Percentiles rank a stretch among this genome's conserved stretches.
phyloP scores from a whole-genome alignment of 192 early-diverging fungal species.

The Coemansia sp. region DNA sequence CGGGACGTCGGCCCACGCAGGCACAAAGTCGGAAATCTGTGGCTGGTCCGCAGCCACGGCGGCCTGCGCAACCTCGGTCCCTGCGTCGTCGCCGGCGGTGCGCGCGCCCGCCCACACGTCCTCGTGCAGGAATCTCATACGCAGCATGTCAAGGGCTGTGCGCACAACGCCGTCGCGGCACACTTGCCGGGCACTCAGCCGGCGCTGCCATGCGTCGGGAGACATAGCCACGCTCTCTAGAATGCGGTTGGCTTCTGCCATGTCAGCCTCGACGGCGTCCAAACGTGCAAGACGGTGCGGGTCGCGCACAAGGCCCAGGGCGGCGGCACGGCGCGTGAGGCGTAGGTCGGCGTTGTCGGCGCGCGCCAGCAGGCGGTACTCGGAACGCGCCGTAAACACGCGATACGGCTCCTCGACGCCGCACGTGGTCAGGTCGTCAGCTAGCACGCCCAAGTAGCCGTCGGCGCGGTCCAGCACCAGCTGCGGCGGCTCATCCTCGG shows the following conservation, averaged over 20 bases:
- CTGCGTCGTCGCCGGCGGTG: constrained; percentile 30
- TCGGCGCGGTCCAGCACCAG: constrained; percentile 70
- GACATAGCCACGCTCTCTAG: constrained; percentile 50
- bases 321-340: constrained; percentile 64
- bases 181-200: constrained; percentile 23
- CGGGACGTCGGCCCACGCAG: constrained; percentile 53
- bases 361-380: constrained; percentile 70
- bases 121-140: constrained; percentile 43
- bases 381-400: constrained; percentile 78
- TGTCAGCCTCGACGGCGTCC: constrained; percentile 42
- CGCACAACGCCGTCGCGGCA: constrained; percentile 34
- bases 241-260: constrained; percentile 49
- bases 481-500: constrained; percentile 20
- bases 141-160: constrained; percentile 52
- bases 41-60: constrained; percentile 1
- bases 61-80: not conserved
- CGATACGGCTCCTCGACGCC: constrained; percentile 81
- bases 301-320: constrained; percentile 54
- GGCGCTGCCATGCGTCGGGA: constrained; percentile 55
- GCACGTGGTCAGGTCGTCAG: constrained; percentile 78
- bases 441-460: constrained; percentile 77
- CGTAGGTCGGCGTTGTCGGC: constrained; percentile 78
- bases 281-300: constrained; percentile 38
- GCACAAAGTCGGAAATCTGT: constrained; percentile 47
- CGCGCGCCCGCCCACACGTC: constrained; percentile 42